phyloP scores from a whole-genome alignment of 129 eudicot genomes.

The Chrysanthemum seticuspe region DNA sequence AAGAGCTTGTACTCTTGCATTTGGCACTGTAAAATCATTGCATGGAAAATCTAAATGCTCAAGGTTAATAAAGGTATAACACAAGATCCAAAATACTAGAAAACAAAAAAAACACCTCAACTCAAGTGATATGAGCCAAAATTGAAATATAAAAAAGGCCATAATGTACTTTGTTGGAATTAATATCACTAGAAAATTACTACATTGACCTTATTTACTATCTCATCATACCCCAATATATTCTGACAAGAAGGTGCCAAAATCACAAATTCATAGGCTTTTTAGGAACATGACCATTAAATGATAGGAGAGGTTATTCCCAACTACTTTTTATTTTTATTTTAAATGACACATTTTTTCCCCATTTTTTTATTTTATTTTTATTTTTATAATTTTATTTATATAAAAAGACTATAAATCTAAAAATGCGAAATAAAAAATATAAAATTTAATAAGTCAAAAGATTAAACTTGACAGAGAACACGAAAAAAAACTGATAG shows the following conservation, averaged over 20 bases:
- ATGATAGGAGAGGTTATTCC: no score
- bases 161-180: no score
- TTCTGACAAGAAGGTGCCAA: constrained; percentile 43
- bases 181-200: no score
- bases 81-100: constrained; percentile 32
- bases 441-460: no score
- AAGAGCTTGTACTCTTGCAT: constrained; percentile 7
- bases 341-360: no score
- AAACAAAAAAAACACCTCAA: constrained; percentile 26
- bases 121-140: constrained; percentile 24
- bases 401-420: no score
- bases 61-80: constrained; percentile 15
- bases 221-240: constrained; percentile 30
- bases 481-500: no score
- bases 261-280: constrained; percentile 28
- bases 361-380: no score
- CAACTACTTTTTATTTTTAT: no score
- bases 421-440: no score
- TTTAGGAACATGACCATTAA: neutral
- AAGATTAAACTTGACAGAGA: no score
- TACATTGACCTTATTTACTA: neutral
- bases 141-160: constrained; percentile 10
- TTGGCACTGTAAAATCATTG: constrained; percentile 11
- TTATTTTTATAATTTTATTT: no score
- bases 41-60: neutral